Conservation (phyloP, 805 yeast genomes). For the Metschnikowia cubensis region DNA sequence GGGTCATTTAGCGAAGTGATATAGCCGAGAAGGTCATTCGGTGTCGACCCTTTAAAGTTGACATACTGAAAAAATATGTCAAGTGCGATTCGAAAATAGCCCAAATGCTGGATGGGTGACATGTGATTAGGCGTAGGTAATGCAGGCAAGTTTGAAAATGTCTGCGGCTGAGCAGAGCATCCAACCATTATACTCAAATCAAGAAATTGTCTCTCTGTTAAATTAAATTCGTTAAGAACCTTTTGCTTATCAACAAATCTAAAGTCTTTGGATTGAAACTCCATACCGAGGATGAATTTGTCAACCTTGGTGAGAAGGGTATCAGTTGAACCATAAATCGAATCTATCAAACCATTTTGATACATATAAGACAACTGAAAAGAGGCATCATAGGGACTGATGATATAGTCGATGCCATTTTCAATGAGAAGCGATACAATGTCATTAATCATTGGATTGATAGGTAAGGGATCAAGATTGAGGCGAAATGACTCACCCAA, state of each 20-base stretch:
- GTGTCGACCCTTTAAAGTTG: slow-evolving; percentile 23
- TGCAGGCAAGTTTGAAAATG: slow-evolving; percentile 52
- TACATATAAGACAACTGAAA: slow-evolving; percentile 73
- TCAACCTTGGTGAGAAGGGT: slow-evolving; percentile 61
- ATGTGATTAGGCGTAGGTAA: slow-evolving; percentile 38
- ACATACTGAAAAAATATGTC: slow-evolving; percentile 36
- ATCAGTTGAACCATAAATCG: slow-evolving; percentile 83
- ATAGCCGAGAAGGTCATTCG: slow-evolving; percentile 39
- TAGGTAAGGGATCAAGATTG: slow-evolving; percentile 45
- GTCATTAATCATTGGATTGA: slow-evolving; percentile 50
- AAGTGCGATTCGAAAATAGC: slow-evolving; percentile 38
- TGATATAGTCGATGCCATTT: slow-evolving; percentile 57
- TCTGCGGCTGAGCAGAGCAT: slow-evolving; percentile 64
- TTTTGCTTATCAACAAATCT: slow-evolving; percentile 57
- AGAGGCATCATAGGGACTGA: slow-evolving; percentile 81
- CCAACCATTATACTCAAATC: slow-evolving; percentile 81
- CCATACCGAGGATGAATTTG: slow-evolving; percentile 69
- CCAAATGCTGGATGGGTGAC: slow-evolving; percentile 38
- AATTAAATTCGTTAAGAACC: slow-evolving; percentile 56
- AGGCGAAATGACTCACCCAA: slow-evolving; percentile 50
- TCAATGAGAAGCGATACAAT: slow-evolving; percentile 55
- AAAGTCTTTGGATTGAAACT: slow-evolving; percentile 60
- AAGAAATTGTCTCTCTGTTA: slow-evolving; percentile 62
- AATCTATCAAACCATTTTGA: slow-evolving; percentile 56
- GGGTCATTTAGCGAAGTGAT: slow-evolving; percentile 46